These are phyloP conservation scores for Mortierella hygrophila DNA, from an alignment of 192 early-diverging fungal genomes.

Conservation along the genomic window DNA sequence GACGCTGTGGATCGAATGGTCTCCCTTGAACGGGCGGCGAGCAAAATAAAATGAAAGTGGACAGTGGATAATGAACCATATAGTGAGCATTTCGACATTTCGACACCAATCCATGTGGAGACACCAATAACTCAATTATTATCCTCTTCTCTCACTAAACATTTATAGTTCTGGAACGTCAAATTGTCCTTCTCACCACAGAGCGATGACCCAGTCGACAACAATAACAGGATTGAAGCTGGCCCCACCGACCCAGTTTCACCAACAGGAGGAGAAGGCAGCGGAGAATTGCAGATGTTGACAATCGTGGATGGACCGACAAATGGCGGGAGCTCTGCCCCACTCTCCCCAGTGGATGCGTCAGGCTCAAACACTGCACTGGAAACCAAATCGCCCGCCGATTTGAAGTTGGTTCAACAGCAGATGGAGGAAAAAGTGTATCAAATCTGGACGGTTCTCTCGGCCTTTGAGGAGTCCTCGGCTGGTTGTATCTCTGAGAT, in stretches of 20 bases:
- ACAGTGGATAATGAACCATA: slow-evolving; percentile 12
- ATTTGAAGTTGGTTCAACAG: slow-evolving; percentile 70
- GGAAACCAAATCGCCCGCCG: slow-evolving; percentile 50
- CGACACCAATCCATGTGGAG: not conserved
- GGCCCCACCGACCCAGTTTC: not conserved
- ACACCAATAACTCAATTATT: slow-evolving; percentile 10
- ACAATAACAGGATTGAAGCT: not conserved
- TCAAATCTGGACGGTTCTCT: slow-evolving; percentile 90
- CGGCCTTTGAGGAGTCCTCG: slow-evolving; percentile 96
- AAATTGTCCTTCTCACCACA: slow-evolving; percentile 58
- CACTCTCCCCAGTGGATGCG: slow-evolving; percentile 7
- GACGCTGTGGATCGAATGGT: not conserved
- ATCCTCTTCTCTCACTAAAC: not conserved
- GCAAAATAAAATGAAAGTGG: not conserved
- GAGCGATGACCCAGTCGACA: slow-evolving; percentile 22
- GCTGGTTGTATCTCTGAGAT: slow-evolving; percentile 97
- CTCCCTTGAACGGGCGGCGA: not conserved
- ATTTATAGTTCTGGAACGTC: slow-evolving; percentile 72
- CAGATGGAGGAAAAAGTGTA: slow-evolving; percentile 90
- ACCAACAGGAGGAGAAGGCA: not conserved
- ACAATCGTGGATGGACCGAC: not conserved
- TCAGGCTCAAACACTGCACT: not conserved
- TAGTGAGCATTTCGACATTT: slow-evolving; percentile 1
- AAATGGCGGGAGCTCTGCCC: not conserved
- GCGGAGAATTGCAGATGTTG: slow-evolving; percentile 9